Percentiles rank a stretch among this genome's conserved stretches.
phyloP scores from a whole-genome alignment of 176 grass and related monocot genomes.

The Zoysia pacifica region DNA sequence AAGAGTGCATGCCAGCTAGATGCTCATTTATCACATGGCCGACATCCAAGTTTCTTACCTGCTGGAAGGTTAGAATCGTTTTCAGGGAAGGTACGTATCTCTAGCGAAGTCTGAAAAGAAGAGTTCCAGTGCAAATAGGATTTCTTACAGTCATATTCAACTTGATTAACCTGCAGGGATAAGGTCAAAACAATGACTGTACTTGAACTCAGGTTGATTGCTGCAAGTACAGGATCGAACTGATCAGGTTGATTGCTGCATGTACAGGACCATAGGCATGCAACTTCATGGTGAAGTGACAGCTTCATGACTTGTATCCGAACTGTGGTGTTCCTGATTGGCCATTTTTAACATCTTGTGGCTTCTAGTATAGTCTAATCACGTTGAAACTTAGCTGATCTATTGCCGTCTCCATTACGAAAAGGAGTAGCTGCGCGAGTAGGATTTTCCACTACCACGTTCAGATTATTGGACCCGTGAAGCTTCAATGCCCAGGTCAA shows the following conservation, averaged over 20 bases:
- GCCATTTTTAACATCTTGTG: slow-evolving; percentile 20
- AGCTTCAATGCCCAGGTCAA: slow-evolving; percentile 35
- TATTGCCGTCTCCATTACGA: slow-evolving; percentile 41
- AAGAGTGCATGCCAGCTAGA: background rate
- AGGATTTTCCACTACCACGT: slow-evolving; percentile 39
- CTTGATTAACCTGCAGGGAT: background rate
- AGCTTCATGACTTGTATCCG: background rate
- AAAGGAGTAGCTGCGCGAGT: slow-evolving; percentile 33
- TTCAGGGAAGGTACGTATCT: background rate
- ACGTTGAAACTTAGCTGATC: slow-evolving; percentile 20
- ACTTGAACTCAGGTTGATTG: slow-evolving; percentile 3
- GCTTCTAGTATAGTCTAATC: slow-evolving; percentile 38
- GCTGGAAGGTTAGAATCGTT: background rate
- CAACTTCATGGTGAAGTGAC: slow-evolving; percentile 28
- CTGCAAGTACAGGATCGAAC: slow-evolving; percentile 35
- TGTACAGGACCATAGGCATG: background rate
- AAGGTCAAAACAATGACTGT: slow-evolving; percentile 36
- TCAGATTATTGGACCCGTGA: slow-evolving; percentile 44
- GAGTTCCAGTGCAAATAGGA: slow-evolving; percentile 6
- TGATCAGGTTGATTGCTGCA: too few species aligned
- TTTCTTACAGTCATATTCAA: slow-evolving; percentile 33
- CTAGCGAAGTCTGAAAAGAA: background rate
- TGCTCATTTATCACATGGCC: slow-evolving; percentile 41
- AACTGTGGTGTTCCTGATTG: slow-evolving; percentile 23
- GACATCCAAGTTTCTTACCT: background rate